Conservation (phyloP, 2,329 filamentous ascomycete genomes). For the Coniosporium tulheliwenetii region DNA sequence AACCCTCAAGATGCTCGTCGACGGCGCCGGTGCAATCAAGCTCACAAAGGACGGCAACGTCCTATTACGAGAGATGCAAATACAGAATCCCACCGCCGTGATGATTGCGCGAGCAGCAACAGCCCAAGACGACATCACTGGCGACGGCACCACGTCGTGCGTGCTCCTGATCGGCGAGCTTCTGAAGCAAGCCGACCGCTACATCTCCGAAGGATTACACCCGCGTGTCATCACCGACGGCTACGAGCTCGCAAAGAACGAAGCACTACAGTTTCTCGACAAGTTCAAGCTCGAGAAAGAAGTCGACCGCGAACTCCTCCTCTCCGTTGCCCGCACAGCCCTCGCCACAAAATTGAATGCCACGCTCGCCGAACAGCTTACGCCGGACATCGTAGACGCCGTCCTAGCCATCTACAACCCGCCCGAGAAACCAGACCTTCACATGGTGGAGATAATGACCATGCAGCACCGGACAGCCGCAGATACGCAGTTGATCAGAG, state of each 20-base stretch:
- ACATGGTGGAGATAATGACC: constrained; percentile 99
- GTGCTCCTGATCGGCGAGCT: constrained; percentile 92
- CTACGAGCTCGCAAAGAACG: constrained; percentile 90
- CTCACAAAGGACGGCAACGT: constrained; percentile 98
- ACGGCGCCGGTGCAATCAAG: constrained; percentile 64
- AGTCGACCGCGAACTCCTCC: constrained; percentile 83
- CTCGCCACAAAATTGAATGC: constrained; percentile 90
- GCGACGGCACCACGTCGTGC: constrained; percentile 93
- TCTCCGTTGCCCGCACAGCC: constrained; percentile 86
- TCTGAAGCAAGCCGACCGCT: constrained; percentile 90
- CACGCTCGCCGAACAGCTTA: constrained; percentile 77
- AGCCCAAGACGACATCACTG: constrained; percentile 95
- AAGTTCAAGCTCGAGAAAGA: constrained; percentile 78
- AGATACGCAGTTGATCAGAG: constrained; percentile 89
- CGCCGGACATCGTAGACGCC: constrained; percentile 88
- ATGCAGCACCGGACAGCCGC: constrained; percentile 97
- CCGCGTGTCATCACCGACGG: constrained; percentile 94
- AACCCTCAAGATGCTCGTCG: constrained; percentile 83
- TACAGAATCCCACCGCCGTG: constrained; percentile 93
- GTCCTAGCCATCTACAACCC: constrained; percentile 87
- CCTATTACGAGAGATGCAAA: constrained; percentile 63
- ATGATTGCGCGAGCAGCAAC: constrained; percentile 74
- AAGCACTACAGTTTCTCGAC: constrained; percentile 85
- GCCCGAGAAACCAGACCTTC: constrained; percentile 83
- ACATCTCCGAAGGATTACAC: constrained; percentile 93